phyloP scores from a whole-genome alignment of 768 basidiomycete genomes.

The Amanita polypyramis region DNA sequence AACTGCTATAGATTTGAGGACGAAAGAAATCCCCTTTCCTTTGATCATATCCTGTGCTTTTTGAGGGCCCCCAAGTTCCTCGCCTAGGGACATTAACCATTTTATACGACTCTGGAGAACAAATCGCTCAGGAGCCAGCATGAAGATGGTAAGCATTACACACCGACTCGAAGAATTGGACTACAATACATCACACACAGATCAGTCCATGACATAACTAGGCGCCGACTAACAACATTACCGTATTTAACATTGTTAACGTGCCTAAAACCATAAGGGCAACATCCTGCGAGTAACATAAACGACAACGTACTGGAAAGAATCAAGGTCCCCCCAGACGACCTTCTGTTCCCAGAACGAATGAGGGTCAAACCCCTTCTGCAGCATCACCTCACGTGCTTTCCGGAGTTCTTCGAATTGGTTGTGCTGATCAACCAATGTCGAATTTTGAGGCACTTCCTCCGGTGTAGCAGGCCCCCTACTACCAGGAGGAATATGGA shows the following conservation, averaged over 20 bases:
- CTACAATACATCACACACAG: not conserved
- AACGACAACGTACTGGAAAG: constrained; percentile 51
- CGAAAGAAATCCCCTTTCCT: constrained; percentile 59
- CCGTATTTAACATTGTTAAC: constrained; percentile 8
- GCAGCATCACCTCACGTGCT: constrained; percentile 30
- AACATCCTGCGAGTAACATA: not conserved
- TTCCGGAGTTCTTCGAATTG: constrained; percentile 19
- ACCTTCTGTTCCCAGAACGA: constrained; percentile 74
- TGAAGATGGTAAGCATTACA: not conserved
- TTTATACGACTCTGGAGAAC: constrained; percentile 44
- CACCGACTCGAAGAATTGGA: constrained; percentile 4
- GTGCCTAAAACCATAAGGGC: not conserved
- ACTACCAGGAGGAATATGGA: constrained; percentile 47
- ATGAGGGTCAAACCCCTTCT: constrained; percentile 43
- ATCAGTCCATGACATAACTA: not conserved
- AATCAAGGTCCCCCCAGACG: constrained; percentile 74
- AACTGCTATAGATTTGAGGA: constrained; percentile 60
- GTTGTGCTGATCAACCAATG: constrained; percentile 9
- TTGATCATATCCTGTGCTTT: constrained; percentile 47
- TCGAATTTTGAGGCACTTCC: constrained; percentile 18
- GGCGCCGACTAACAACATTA: not conserved
- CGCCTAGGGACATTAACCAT: constrained; percentile 51
- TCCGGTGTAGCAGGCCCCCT: constrained; percentile 52
- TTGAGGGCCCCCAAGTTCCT: constrained; percentile 47
- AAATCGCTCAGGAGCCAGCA: not conserved